These are phyloP conservation scores for Phytophthora sp. DNA, from an alignment of 352 stramenopile genomes.

Conservation along the genomic window DNA sequence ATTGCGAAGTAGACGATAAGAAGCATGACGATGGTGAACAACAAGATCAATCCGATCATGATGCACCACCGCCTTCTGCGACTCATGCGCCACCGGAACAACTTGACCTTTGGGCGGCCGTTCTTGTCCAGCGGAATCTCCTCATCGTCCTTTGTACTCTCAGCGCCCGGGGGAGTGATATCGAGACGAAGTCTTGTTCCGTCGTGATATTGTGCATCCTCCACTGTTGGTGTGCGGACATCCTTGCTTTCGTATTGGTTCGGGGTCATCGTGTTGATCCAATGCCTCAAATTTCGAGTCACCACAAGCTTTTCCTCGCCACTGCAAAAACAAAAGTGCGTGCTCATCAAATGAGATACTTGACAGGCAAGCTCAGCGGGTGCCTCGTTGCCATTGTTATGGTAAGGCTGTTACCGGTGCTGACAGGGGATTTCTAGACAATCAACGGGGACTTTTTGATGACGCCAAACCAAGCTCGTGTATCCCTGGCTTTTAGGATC, in stretches of 20 bases:
- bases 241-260: neutral
- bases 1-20: neutral
- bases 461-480: no score
- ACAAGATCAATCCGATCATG: neutral
- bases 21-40: neutral
- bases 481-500: no score
- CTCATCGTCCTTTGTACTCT: neutral
- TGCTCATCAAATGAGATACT: neutral
- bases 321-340: neutral
- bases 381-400: neutral
- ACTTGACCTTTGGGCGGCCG: neutral
- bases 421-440: no score
- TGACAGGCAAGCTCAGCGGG: neutral
- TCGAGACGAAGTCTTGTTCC: neutral
- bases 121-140: neutral
- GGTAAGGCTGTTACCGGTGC: neutral
- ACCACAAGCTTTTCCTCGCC: neutral
- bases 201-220: neutral
- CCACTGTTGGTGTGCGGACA: neutral
- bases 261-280: slow-evolving; percentile 2
- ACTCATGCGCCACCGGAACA: neutral
- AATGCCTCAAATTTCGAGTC: neutral
- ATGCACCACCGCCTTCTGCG: neutral
- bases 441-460: no score
- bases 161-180: neutral